Evolutionary conservation across 495 filamentous ascomycete genomes (phyloP), one percentile per base, ranked within the genome.

Genomic region (Daldinia vernicosa): DNA sequence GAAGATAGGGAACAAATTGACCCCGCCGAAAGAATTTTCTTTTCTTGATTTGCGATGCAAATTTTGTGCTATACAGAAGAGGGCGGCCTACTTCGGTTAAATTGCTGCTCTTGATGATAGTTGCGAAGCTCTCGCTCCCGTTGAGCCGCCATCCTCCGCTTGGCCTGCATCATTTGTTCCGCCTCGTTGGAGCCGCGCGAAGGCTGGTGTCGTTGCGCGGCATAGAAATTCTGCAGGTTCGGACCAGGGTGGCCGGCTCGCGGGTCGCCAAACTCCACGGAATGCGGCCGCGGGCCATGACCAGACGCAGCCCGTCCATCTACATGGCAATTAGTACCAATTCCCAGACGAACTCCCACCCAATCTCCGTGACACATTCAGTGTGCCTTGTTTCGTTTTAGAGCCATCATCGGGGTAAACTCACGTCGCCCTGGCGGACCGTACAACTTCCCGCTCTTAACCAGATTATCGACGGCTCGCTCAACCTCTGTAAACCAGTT

Each of bases 91-190:
- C 95, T 97, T 91, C 95, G 90, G 84, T 98, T 96, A 86, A 96
- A 98, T 89, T 99, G 95, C 87, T 99, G 95, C 86, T 99, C 95
- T 85, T 98, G 95, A 83, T 99, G 95, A 85, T 98, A 98, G 83
- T 99, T 99, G 82, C 95, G 93, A 81, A 99, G 89, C 85, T 99
- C 95, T 81, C 96, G 92, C 86, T 99, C 95, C 82, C 95, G 92
- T 83, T 97, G 95, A 82, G 95, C 95, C 67, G 95, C 95, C 90
- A 97, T 93, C 84, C 94, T 92, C 83, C 95, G 91, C 85, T 99
- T 98, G 78, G 93, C 94, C 88, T 98, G 95, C 88, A 97, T 91
- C 90, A 97, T 92, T 83, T 97, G 94, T 83, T 99, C 95, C 78
- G 94, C 93, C 84, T 99, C 95, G 85, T 91, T 96, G 60, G 91